These are phyloP conservation scores for Wickerhamiella qilinensis DNA, from an alignment of 805 yeast species.

Conservation along the genomic window DNA sequence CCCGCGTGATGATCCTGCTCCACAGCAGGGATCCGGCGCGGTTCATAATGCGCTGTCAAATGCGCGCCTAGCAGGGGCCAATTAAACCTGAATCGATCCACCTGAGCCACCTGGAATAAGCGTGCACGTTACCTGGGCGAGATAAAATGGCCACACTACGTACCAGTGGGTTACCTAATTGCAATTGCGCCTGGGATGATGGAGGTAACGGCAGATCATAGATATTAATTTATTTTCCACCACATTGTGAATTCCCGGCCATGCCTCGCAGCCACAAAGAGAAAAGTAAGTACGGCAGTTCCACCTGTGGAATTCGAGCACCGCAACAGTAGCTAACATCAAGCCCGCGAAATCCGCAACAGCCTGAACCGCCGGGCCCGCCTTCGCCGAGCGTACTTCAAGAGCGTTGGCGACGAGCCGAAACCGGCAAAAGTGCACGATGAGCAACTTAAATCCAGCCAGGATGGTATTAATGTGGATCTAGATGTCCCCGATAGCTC, in stretches of 20 bases:
- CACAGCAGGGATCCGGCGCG: too few species aligned
- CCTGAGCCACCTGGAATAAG: neutral
- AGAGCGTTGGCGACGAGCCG: slow-evolving; percentile 36
- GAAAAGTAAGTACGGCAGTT: slow-evolving; percentile 21
- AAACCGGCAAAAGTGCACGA: slow-evolving; percentile 12
- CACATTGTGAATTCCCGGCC: too few species aligned
- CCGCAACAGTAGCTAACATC: too few species aligned
- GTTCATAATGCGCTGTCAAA: too few species aligned
- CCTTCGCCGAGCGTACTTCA: slow-evolving; percentile 65
- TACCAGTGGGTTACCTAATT: neutral
- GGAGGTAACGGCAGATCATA: neutral
- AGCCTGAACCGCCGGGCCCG: slow-evolving; percentile 69
- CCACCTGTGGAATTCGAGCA: too few species aligned
- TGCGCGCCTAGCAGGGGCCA: too few species aligned
- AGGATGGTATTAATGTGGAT: slow-evolving; percentile 4
- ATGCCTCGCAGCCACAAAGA: slow-evolving; percentile 13
- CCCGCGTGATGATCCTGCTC: neutral
- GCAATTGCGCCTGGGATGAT: neutral
- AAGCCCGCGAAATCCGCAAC: slow-evolving; percentile 50
- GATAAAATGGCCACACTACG: neutral
- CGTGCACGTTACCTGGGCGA: neutral
- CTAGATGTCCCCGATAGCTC: slow-evolving; percentile 7
- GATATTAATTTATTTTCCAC: too few species aligned
- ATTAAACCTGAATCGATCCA: too few species aligned
- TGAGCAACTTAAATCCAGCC: neutral